Evolutionary conservation across 164 flowering plant species (phyloP), one percentile per base, ranked within the genome.

Genomic region (grape (Vitis vinifera)): DNA sequence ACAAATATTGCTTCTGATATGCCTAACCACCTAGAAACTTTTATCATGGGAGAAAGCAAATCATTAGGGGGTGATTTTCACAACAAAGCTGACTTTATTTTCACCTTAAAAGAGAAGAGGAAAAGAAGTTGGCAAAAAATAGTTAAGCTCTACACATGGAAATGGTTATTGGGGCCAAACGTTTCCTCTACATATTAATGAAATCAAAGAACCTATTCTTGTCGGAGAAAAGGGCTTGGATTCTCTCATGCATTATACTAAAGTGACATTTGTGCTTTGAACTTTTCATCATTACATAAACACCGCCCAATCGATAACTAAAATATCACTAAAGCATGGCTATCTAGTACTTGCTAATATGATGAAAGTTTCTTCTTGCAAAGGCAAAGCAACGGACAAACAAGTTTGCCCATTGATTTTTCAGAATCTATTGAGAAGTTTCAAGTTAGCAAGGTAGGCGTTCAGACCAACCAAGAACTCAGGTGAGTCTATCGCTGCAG

Each of bases 231-330:
- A 19, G 49, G 44, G 56, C 11, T 10, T 14, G 55, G 48, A 47
- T 63, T 4, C 15, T 57, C 59, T n/a, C 27, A 16, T 56, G 16
- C 4, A 31, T 9, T 37, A 19, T 49, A 57, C n/a, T 51, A 50
- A 68, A 73, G 71, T 63, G 51, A 51, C 27, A 8, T 56, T 73
- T 30, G 15, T 67, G 61, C 55, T 30, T 61, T 61, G 62, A 62
- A 29, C 71, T 62, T 68, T 57, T 68, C 60, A 73, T 68, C 71
- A 63, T 68, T 56, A 56, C 68, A 49, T 55, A 55, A 55, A 51
- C 29, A 44, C 15, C 1, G 11, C 14, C 10, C 17, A 61, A 61
- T 48, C 66, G 4, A 16, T 1, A 47, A 10, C 47, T 47, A 10
- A 63, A 47, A 48, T 47, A 49, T 63, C 27, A 19, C 13, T 37